phyloP scores from a whole-genome alignment of 768 basidiomycete species.

The Cantharellus anzutake region DNA sequence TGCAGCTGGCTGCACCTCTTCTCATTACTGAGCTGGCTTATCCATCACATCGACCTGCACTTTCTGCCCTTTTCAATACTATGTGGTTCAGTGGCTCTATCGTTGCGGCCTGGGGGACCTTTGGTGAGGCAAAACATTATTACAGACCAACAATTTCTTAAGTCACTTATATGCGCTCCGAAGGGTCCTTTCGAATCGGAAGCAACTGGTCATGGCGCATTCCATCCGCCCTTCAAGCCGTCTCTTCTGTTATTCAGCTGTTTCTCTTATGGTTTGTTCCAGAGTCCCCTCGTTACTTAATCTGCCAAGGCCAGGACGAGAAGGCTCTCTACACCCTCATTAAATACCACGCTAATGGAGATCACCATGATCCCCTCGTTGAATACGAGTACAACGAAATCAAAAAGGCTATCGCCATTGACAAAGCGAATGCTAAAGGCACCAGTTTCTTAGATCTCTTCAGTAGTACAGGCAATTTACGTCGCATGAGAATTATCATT shows the following conservation, averaged over 20 bases:
- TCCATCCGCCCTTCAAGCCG: slow-evolving; percentile 29
- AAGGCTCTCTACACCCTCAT: slow-evolving; percentile 54
- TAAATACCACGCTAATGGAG: slow-evolving; percentile 18
- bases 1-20: slow-evolving; percentile 59
- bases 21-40: slow-evolving; percentile 76
- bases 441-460: slow-evolving; percentile 55
- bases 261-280: slow-evolving; percentile 47
- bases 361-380: slow-evolving; percentile 20
- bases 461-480: slow-evolving; percentile 47
- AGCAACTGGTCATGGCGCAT: too few species aligned
- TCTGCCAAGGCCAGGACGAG: slow-evolving; percentile 52
- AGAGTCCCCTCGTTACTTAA: slow-evolving; percentile 57
- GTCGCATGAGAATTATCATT: slow-evolving; percentile 22
- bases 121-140: slow-evolving; percentile 61
- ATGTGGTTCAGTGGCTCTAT: slow-evolving; percentile 78
- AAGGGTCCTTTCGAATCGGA: slow-evolving; percentile 62
- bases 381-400: slow-evolving; percentile 61
- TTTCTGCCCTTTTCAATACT: slow-evolving; percentile 66
- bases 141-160: slow-evolving; percentile 52
- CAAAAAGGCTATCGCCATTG: slow-evolving; percentile 42
- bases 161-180: slow-evolving; percentile 33
- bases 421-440: slow-evolving; percentile 35
- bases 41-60: slow-evolving; percentile 57
- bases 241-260: slow-evolving; percentile 52
- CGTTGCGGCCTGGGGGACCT: slow-evolving; percentile 14